phyloP scores from a whole-genome alignment of 495 filamentous ascomycete genomes.

The Penicillium silybi region DNA sequence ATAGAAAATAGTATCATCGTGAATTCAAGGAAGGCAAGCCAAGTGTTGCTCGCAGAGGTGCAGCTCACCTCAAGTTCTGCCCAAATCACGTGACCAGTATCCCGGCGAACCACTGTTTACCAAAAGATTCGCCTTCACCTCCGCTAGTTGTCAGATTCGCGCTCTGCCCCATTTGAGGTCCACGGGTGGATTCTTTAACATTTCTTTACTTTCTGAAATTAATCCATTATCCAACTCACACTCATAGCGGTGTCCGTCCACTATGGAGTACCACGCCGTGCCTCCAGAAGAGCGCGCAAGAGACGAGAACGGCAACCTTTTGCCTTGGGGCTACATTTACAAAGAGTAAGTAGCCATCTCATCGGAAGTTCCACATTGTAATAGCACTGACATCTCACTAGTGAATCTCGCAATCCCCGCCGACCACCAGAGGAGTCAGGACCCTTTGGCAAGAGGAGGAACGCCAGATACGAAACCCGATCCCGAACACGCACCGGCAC shows the following conservation, averaged over 20 bases:
- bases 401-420: slow-evolving; percentile 46
- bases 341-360: slow-evolving; percentile 46
- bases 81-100: slow-evolving; percentile 18
- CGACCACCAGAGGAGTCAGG: slow-evolving; percentile 57
- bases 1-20: too few species aligned
- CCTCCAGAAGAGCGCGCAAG: slow-evolving; percentile 60
- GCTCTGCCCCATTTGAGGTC: background rate
- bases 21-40: too few species aligned
- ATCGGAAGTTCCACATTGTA: background rate
- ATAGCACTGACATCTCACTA: slow-evolving; percentile 10
- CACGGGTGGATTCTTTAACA: background rate
- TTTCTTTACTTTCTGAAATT: background rate
- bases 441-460: slow-evolving; percentile 56
- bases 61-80: background rate
- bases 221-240: background rate
- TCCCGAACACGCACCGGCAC: slow-evolving; percentile 58
- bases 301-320: slow-evolving; percentile 54
- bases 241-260: background rate
- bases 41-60: too few species aligned
- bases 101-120: slow-evolving; percentile 28
- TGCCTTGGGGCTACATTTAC: slow-evolving; percentile 61
- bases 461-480: slow-evolving; percentile 48
- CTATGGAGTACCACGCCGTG: slow-evolving; percentile 64
- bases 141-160: background rate
- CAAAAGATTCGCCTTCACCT: slow-evolving; percentile 17